A percentile compares a stretch with the other conserved stretches of the same genome.
These are phyloP conservation scores for Huntiella moniliformis DNA, from an alignment of 2,329 filamentous ascomycete genomes.

Conservation along the genomic window DNA sequence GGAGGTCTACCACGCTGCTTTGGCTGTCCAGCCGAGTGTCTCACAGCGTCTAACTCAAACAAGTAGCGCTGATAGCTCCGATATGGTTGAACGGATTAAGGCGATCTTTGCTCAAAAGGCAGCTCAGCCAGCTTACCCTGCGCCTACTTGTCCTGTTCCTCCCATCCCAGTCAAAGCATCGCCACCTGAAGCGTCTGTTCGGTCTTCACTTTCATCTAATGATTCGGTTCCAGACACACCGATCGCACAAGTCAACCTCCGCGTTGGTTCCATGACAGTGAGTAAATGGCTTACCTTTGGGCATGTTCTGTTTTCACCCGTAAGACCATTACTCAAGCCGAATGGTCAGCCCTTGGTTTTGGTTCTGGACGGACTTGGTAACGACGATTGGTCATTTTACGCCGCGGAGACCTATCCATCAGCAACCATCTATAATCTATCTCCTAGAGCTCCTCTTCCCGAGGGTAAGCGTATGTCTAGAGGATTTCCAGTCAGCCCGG, in stretches of 20 bases:
- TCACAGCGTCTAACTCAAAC: conserved; percentile 32
- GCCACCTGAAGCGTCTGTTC: not conserved
- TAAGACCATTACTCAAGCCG: conserved; percentile 16
- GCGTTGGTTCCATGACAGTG: conserved; percentile 65
- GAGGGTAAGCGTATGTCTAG: conserved; percentile 25
- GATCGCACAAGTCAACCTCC: conserved; percentile 53
- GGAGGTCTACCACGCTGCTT: conserved; percentile 26
- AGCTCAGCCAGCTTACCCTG: conserved; percentile 12
- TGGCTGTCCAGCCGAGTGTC: conserved; percentile 20
- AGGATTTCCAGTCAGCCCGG: conserved; percentile 36
- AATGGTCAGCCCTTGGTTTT: conserved; percentile 28
- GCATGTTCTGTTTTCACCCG: conserved; percentile 64
- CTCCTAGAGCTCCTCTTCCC: conserved; percentile 34
- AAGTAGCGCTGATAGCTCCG: conserved; percentile 35
- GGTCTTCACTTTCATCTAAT: conserved; percentile 22
- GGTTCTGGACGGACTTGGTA: conserved; percentile 69
- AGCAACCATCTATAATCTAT: conserved; percentile 60
- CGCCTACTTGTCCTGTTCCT: not conserved
- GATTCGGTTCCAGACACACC: conserved; percentile 36
- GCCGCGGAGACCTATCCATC: conserved; percentile 61
- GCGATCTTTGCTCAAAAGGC: conserved; percentile 24
- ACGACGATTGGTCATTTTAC: conserved; percentile 76
- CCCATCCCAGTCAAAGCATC: not conserved
- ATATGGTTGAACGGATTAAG: conserved; percentile 34
- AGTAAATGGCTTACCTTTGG: conserved; percentile 80